Percentiles rank a stretch among this genome's conserved stretches.
Evolutionary conservation across 441 rosid species (phyloP).

Genomic region (Bruguiera hainesii): DNA sequence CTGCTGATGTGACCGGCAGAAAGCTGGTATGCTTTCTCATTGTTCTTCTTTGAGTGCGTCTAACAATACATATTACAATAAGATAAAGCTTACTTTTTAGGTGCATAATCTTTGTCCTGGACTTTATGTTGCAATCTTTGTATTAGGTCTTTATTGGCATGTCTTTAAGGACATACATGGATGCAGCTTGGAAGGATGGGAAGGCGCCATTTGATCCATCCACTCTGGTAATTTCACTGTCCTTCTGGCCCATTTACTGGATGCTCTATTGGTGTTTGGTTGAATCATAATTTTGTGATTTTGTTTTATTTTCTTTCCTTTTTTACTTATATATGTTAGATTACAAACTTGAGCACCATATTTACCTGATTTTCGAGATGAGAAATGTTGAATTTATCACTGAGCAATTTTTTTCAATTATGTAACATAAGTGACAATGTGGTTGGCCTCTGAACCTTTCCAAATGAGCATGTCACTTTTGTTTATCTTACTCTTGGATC

Average conservation of each 20-base stretch:
- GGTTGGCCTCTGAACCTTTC: not conserved
- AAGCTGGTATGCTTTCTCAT: conserved; percentile 57
- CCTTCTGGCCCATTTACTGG: conserved; percentile 1
- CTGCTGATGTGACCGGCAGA: conserved; percentile 91
- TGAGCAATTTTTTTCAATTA: not conserved
- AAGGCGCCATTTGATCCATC: conserved; percentile 96
- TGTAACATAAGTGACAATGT: not conserved
- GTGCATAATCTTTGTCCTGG: conserved; percentile 8
- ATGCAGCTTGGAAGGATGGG: conserved; percentile 99
- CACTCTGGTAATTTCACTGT: conserved; percentile 54
- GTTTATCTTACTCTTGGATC: no score
- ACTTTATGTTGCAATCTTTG: conserved; percentile 14
- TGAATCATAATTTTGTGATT: not conserved
- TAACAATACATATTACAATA: not conserved
- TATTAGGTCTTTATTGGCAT: conserved; percentile 90
- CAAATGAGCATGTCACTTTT: no score
- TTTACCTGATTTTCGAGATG: not conserved
- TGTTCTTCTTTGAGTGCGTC: not conserved
- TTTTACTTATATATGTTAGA: not conserved
- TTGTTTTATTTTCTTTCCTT: not conserved
- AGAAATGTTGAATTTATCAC: conserved; percentile 1
- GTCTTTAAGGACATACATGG: conserved; percentile 92
- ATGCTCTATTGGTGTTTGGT: conserved; percentile 7
- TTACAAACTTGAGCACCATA: not conserved
- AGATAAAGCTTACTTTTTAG: not conserved